phyloP scores from a whole-genome alignment of 2,329 filamentous ascomycete genomes.

The Dryadomyces sulphureus region DNA sequence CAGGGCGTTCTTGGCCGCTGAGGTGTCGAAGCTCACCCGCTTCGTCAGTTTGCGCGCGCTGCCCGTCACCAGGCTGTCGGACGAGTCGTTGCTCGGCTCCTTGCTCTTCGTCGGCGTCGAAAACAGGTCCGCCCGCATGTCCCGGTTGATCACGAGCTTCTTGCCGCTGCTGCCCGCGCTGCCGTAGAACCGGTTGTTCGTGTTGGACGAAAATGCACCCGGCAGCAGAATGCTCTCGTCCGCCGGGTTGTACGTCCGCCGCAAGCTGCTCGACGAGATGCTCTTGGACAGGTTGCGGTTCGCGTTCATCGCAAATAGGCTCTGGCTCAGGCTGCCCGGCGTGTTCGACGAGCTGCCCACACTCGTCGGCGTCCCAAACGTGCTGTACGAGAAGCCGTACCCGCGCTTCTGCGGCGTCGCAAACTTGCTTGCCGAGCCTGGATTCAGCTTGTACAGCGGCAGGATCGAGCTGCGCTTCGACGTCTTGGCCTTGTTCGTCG shows the following conservation, averaged over 20 bases:
- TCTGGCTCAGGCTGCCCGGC: slow-evolving; percentile 48
- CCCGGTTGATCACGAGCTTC: slow-evolving; percentile 83
- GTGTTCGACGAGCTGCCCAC: slow-evolving; percentile 54
- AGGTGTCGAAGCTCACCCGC: slow-evolving; percentile 81
- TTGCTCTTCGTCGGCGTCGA: slow-evolving; percentile 43
- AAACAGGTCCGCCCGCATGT: slow-evolving; percentile 60
- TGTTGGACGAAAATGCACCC: slow-evolving; percentile 64
- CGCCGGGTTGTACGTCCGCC: slow-evolving; percentile 63
- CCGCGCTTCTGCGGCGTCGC: slow-evolving; percentile 74
- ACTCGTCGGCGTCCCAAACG: slow-evolving; percentile 68
- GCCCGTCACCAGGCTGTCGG: slow-evolving; percentile 19
- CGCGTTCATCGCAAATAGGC: slow-evolving; percentile 50
- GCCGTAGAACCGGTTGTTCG: slow-evolving; percentile 48
- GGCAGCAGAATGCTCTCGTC: slow-evolving; percentile 80
- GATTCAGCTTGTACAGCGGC: slow-evolving; percentile 77
- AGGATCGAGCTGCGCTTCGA: slow-evolving; percentile 66
- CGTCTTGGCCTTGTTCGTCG: slow-evolving; percentile 51
- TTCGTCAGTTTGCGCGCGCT: slow-evolving; percentile 50
- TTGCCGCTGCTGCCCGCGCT: slow-evolving; percentile 63
- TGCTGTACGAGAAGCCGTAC: slow-evolving; percentile 87
- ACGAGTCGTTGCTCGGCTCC: slow-evolving; percentile 17
- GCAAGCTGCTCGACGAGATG: slow-evolving; percentile 73
- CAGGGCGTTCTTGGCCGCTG: slow-evolving; percentile 26
- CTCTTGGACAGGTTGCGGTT: slow-evolving; percentile 65
- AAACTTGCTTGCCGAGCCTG: slow-evolving; percentile 63